phyloP scores from a whole-genome alignment of 495 filamentous ascomycete genomes.

The Choiromyces venosus region DNA sequence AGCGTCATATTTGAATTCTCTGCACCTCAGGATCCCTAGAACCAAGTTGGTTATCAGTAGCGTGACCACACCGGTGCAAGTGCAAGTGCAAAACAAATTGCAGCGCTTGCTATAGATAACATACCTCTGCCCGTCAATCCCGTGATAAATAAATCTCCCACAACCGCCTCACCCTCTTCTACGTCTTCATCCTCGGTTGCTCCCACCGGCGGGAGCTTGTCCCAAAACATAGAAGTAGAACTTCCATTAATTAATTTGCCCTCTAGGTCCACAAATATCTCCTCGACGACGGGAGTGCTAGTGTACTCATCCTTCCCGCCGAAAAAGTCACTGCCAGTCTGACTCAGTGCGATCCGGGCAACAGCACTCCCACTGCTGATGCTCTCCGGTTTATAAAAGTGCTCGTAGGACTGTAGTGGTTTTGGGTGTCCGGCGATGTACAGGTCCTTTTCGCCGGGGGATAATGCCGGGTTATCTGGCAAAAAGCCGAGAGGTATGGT shows the following conservation, averaged over 20 bases:
- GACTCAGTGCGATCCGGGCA: slow-evolving; percentile 43
- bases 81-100: neutral
- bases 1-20: slow-evolving; percentile 13
- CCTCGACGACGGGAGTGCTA: slow-evolving; percentile 28
- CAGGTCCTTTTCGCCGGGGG: slow-evolving; percentile 17
- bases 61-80: neutral
- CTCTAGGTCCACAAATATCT: slow-evolving; percentile 27
- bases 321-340: slow-evolving; percentile 36
- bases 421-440: slow-evolving; percentile 25
- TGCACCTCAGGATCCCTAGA: slow-evolving; percentile 22
- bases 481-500: slow-evolving; percentile 18
- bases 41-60: neutral
- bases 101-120: slow-evolving; percentile 5
- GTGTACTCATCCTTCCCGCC: slow-evolving; percentile 36
- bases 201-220: slow-evolving; percentile 5
- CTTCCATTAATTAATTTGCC: slow-evolving; percentile 34
- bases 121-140: slow-evolving; percentile 18
- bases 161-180: slow-evolving; percentile 6
- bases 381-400: slow-evolving; percentile 15
- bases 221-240: slow-evolving; percentile 29
- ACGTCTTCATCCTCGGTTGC: slow-evolving; percentile 6
- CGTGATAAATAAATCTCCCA: slow-evolving; percentile 20
- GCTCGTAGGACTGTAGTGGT: neutral
- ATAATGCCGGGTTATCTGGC: slow-evolving; percentile 29
- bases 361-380: slow-evolving; percentile 51